Conservation (phyloP, 129 eudicot species). For the Gnaphalium uliginosum region DNA sequence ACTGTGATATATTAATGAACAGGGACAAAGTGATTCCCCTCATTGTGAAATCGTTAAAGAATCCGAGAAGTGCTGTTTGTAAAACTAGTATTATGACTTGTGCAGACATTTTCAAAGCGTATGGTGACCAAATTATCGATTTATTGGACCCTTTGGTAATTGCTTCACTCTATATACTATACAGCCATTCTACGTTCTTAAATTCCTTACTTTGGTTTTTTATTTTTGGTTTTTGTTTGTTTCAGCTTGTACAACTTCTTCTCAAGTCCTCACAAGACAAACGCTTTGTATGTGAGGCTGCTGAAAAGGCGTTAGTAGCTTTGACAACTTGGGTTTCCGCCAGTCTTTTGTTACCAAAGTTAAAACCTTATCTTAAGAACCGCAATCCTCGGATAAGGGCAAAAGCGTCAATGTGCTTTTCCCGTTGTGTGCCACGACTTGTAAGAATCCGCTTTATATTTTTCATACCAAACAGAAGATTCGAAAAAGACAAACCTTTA, state of each 20-base stretch:
- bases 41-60: slow-evolving; percentile 75
- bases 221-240: not conserved
- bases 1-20: slow-evolving; percentile 16
- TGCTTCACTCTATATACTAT: no score
- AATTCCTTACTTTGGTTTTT: no score
- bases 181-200: no score
- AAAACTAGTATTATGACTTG: slow-evolving; percentile 82
- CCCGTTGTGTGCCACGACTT: slow-evolving; percentile 63
- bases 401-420: slow-evolving; percentile 77
- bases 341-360: slow-evolving; percentile 58
- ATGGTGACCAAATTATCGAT: slow-evolving; percentile 60
- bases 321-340: slow-evolving; percentile 65
- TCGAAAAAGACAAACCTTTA: no score
- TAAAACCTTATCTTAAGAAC: slow-evolving; percentile 70
- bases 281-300: slow-evolving; percentile 87
- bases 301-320: slow-evolving; percentile 66
- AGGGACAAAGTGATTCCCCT: slow-evolving; percentile 67
- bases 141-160: slow-evolving; percentile 44
- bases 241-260: slow-evolving; percentile 78
- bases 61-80: slow-evolving; percentile 91
- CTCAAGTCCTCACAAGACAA: slow-evolving; percentile 94
- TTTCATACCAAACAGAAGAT: no score
- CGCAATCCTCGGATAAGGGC: slow-evolving; percentile 89
- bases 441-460: slow-evolving; percentile 38
- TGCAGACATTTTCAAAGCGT: slow-evolving; percentile 75